Base-by-base conservation (phyloP, 2,329 filamentous ascomycete genomes). In the Arthrobotrys iridis region DNA sequence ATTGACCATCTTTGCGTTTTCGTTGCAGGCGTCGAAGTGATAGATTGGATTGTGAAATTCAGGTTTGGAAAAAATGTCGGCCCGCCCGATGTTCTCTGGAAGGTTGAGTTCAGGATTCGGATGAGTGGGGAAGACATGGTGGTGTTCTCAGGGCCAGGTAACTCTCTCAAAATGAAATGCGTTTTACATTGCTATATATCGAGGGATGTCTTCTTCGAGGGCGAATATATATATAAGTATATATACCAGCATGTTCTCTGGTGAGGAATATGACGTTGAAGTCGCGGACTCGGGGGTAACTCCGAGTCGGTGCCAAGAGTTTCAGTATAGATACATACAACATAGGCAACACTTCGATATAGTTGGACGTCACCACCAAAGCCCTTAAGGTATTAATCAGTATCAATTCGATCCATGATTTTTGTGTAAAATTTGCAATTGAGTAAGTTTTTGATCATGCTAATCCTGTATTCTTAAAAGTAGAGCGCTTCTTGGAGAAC, bases 311-410 rank as follows among this genome's bases (percentile, higher is more conserved):
- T n/a, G 50, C 50, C 50, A 55, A 55, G 50, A 18, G 13, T n/a
- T n/a, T n/a, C 22, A 50, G 11, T 76, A 45, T 97, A 93, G 93
- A 78, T 97, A 94, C 93, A 90, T 90, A 20, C 89, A 90, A 80
- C 96, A 93, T 81, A 97, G 97, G 93, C 88, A 93, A 82, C 98
- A 93, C 93, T 95, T 97, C 81, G 89, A 89, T 0, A 83, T 86
- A 73, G 90, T 96, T 66, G 90, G 96, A 76, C 85, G 97, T 45
- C 82, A 82, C 77, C 87, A 85, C 83, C 88, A 37, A 37, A 37
- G 6, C 33, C 6, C 13, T 13, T 6, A 37, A 37, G 33, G 33
- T 37, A 6, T 6, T 37, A 37, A 37, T 6, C 6, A 37, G 13
- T 37, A 6, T 37, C 13, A 6, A 37, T 37, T 37, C 13, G 6